Evolutionary conservation across 768 basidiomycete species (phyloP).

Genomic region (Leucosporidium yakuticum): DNA sequence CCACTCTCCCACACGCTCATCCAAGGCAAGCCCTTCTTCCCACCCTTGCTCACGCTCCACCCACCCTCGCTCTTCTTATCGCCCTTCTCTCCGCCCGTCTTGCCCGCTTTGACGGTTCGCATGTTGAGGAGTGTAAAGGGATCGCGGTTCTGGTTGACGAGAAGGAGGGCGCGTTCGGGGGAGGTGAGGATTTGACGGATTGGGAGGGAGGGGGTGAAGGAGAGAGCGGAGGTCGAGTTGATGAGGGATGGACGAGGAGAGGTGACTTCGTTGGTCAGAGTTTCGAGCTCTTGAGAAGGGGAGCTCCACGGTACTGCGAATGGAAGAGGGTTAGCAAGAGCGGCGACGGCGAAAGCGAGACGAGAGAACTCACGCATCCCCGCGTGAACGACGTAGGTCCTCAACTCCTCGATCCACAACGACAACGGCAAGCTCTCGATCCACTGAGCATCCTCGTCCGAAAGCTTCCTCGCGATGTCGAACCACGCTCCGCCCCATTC

Average conservation of each 20-base stretch:
- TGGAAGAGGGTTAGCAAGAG: neutral
- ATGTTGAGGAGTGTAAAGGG: conserved; percentile 30
- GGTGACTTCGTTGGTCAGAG: conserved; percentile 1
- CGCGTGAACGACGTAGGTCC: conserved; percentile 32
- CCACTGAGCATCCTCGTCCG: conserved; percentile 12
- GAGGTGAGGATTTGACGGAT: conserved; percentile 3
- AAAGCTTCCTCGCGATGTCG: conserved; percentile 26
- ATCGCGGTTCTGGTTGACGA: conserved; percentile 16
- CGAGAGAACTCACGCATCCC: conserved; percentile 18
- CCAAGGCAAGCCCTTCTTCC: conserved; percentile 20
- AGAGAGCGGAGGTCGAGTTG: neutral
- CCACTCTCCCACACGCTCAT: conserved; percentile 21
- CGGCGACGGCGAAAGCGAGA: neutral
- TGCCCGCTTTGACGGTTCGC: conserved; percentile 11
- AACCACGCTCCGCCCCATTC: conserved; percentile 31
- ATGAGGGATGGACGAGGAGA: neutral
- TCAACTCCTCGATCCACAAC: conserved; percentile 23
- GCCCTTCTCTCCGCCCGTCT: neutral
- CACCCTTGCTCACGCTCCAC: neutral
- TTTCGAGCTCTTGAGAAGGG: neutral
- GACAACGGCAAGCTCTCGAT: conserved; percentile 23
- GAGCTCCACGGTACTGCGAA: conserved; percentile 16
- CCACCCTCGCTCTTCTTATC: neutral
- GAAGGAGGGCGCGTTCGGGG: conserved; percentile 12
- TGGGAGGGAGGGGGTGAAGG: conserved; percentile 10